Percentiles rank a stretch among this genome's conserved stretches.
These are phyloP conservation scores for Cercospora canescens DNA, from an alignment of 2,329 filamentous ascomycete genomes.

Conservation along the genomic window DNA sequence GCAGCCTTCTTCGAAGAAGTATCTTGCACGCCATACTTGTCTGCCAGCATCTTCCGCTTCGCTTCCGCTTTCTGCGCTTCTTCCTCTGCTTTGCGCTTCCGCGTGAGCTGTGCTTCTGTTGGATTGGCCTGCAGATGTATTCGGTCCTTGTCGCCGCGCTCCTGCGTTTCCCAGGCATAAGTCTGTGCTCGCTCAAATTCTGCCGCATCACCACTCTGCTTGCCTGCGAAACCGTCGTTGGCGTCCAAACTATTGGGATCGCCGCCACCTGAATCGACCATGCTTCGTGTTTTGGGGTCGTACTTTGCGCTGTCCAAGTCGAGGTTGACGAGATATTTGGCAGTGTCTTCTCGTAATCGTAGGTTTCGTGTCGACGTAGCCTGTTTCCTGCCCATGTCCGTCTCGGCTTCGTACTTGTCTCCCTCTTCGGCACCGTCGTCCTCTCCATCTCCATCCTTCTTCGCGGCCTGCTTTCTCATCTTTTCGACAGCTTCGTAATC, in stretches of 20 bases:
- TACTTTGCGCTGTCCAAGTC: slow-evolving; percentile 97
- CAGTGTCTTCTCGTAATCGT: slow-evolving; percentile 91
- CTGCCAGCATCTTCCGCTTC: slow-evolving; percentile 68
- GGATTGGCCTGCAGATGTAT: slow-evolving; percentile 95
- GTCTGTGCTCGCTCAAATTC: slow-evolving; percentile 88
- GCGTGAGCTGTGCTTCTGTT: slow-evolving; percentile 81
- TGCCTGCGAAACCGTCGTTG: slow-evolving; percentile 82
- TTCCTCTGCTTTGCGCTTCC: slow-evolving; percentile 78
- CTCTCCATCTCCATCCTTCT: slow-evolving; percentile 45
- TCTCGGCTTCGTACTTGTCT: slow-evolving; percentile 82
- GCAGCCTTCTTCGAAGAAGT: slow-evolving; percentile 58
- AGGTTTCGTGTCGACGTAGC: slow-evolving; percentile 88
- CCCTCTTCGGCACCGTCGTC: slow-evolving; percentile 54
- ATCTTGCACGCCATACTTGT: slow-evolving; percentile 78
- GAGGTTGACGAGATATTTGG: slow-evolving; percentile 92
- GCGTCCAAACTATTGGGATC: slow-evolving; percentile 79
- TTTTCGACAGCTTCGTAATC: slow-evolving; percentile 86
- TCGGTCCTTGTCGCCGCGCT: slow-evolving; percentile 73
- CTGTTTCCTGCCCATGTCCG: slow-evolving; percentile 93
- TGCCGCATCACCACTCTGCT: slow-evolving; percentile 83
- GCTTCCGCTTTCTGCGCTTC: slow-evolving; percentile 67
- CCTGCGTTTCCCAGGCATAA: slow-evolving; percentile 95
- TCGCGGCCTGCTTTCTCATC: slow-evolving; percentile 53
- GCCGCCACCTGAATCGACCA: slow-evolving; percentile 71
- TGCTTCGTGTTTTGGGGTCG: slow-evolving; percentile 90